phyloP scores from a whole-genome alignment of 148 eudicot genomes.

The Chenopodium berlandieri region DNA sequence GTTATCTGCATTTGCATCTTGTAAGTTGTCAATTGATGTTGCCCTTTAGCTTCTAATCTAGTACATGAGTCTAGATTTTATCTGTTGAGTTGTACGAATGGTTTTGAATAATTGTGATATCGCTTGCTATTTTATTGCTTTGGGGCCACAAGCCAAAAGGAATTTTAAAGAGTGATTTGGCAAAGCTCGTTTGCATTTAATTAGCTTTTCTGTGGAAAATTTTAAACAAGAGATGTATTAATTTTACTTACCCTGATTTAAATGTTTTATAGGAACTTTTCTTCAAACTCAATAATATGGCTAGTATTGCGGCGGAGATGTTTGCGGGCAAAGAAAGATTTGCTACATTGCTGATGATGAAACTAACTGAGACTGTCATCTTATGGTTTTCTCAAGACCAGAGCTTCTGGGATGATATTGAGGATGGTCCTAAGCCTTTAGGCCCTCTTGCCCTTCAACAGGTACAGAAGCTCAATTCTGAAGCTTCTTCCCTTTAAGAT shows the following conservation, averaged over 20 bases:
- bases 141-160: neutral
- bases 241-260: conserved; percentile 1
- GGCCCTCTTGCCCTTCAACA: conserved; percentile 88
- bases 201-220: neutral
- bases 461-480: conserved; percentile 36
- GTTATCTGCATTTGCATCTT: neutral
- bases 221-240: neutral
- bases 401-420: conserved; percentile 95
- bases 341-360: conserved; percentile 81
- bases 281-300: conserved; percentile 80
- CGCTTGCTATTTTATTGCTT: neutral
- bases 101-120: neutral
- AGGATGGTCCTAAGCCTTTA: conserved; percentile 82
- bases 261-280: conserved; percentile 66
- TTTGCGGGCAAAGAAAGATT: conserved; percentile 93
- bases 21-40: neutral
- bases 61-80: neutral
- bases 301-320: conserved; percentile 82
- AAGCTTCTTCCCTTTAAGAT: neutral
- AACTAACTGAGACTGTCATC: conserved; percentile 88
- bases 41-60: neutral
- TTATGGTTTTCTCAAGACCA: conserved; percentile 90
- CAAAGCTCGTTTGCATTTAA: neutral
- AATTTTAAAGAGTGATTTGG: neutral
- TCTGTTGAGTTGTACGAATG: neutral